Base-by-base conservation (phyloP, 1,139 yeast species). In the Meyerozyma carpophila region DNA sequence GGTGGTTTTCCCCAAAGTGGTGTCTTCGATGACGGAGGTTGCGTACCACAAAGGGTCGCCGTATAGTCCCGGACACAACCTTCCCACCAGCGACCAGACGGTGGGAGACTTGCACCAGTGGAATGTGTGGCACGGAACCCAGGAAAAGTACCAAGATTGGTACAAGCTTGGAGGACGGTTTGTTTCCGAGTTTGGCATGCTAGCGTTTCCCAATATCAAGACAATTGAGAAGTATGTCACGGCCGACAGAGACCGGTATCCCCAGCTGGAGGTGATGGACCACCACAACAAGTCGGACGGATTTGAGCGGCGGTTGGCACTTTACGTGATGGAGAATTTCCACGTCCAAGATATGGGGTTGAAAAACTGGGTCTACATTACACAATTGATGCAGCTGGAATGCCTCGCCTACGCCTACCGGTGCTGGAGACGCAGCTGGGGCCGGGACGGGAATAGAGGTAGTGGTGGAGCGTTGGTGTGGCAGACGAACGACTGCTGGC, bases 401-500 rank as follows among this genome's bases (percentile, higher is more conserved):
- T 75, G 80, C 47, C 53, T 74, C n/a, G 64, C 67, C 4, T 69
- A 61, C 50, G 79, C 79, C 3, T 73, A 68, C 48, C 55, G 72
- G 45, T 63, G 64, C 50, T 74, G 79, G 77, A 61, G 77, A 55
- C 51, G 76, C 14, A 58, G 68, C 44, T 75, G 80, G 80, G 36
- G 38, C 6, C 36, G 41, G n/a, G 42, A 32, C 8, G 42, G 36
- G 6, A 50, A 58, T 40, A 54, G 70, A 43, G 59, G 63, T 43
- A 52, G 54, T 38, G 74, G 74, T 11, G 78, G 78, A 0, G 68
- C 71, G 2, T 53, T 73, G 32, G 77, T 75, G 6, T 75, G 80
- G 80, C 80, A 74, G 53, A 55, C 71, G 21, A 73, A 75, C 46
- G 80, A 75, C 51, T 75, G 79, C 51, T 74, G 77, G 77, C 79